Percentiles rank a stretch among this genome's conserved stretches.
These are phyloP conservation scores for Cladosporium sp. DNA, from an alignment of 2,329 filamentous ascomycete genomes.

Conservation along the genomic window DNA sequence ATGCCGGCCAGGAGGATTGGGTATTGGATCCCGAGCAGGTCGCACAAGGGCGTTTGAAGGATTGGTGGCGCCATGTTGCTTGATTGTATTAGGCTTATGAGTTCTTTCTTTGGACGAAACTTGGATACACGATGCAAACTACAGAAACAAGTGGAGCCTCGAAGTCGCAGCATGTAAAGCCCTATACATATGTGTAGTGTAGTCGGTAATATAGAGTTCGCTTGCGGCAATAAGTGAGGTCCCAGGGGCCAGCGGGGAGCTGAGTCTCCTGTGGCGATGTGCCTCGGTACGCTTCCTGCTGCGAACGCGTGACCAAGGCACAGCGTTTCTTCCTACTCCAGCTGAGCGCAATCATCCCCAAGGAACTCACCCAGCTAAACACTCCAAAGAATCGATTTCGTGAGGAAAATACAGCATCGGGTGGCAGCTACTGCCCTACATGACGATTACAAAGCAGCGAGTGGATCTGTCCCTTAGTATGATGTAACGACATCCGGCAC, in stretches of 20 bases:
- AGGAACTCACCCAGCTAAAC: not conserved
- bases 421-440: not conserved
- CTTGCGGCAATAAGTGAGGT: conserved; percentile 12
- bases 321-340: not conserved
- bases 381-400: not conserved
- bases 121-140: not conserved
- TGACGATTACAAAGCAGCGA: not conserved
- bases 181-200: not conserved
- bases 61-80: conserved; percentile 39
- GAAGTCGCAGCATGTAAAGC: not conserved
- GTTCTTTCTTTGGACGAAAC: not conserved
- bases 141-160: not conserved
- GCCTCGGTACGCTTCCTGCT: conserved; percentile 1
- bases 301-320: not conserved
- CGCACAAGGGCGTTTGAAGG: conserved; percentile 75
- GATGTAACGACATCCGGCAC: not conserved
- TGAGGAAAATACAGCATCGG: not conserved
- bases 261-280: not conserved
- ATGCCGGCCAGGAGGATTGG: conserved; percentile 92
- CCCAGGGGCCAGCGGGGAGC: not conserved
- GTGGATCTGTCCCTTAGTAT: not conserved
- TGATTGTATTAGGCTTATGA: not conserved
- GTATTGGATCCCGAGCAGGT: conserved; percentile 78
- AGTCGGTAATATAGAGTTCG: not conserved
- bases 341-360: not conserved